phyloP scores from a whole-genome alignment of 495 filamentous ascomycete species.

The Penicillium malachiteum region DNA sequence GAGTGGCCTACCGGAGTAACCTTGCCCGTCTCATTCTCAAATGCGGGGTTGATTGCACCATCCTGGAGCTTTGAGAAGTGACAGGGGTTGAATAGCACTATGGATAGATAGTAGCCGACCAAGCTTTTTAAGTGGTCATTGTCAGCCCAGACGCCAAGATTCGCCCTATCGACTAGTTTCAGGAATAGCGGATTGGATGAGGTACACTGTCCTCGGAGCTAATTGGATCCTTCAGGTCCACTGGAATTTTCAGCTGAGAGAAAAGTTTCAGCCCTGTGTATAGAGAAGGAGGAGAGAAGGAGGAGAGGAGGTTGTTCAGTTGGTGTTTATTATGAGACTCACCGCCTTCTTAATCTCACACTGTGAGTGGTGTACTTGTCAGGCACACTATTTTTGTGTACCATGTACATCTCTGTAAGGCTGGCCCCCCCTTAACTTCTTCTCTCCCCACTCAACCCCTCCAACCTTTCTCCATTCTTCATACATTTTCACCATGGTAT shows the following conservation, averaged over 20 bases:
- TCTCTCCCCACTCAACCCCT: slow-evolving; percentile 19
- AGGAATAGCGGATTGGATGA: neutral
- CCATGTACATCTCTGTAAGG: slow-evolving; percentile 20
- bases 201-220: no score
- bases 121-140: slow-evolving; percentile 7
- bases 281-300: neutral
- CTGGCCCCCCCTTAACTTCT: slow-evolving; percentile 25
- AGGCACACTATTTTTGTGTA: slow-evolving; percentile 20
- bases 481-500: slow-evolving; percentile 16
- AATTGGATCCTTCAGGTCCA: neutral
- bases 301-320: neutral
- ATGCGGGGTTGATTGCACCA: slow-evolving; percentile 12
- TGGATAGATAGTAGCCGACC: neutral
- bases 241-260: neutral
- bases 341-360: slow-evolving; percentile 11
- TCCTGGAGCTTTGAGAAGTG: neutral
- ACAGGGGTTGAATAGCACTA: neutral
- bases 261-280: neutral
- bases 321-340: neutral
- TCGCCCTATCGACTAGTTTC: neutral
- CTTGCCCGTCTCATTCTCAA: slow-evolving; percentile 2
- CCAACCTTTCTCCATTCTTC: slow-evolving; percentile 11
- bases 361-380: slow-evolving; percentile 14
- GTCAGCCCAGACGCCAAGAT: slow-evolving; percentile 1
- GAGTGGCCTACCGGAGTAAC: neutral